Percentiles rank a stretch among this genome's conserved stretches.
Evolutionary conservation across 1,284 basidiomycete genomes (phyloP).

Genomic region (Ganoderma lingzhi): DNA sequence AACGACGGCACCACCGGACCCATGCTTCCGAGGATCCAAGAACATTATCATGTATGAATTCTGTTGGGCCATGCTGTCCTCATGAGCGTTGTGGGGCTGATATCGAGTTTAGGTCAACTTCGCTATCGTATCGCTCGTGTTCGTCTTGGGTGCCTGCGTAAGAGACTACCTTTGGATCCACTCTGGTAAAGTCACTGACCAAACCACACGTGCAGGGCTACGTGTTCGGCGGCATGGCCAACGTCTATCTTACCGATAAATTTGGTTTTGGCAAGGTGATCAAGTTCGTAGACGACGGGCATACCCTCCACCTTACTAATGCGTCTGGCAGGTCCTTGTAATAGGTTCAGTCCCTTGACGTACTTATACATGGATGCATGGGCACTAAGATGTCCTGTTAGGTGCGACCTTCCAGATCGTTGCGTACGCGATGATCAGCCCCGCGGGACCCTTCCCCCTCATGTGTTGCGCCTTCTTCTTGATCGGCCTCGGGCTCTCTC

Average conservation of each 20-base stretch:
- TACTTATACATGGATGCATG: not conserved
- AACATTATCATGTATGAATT: constrained; percentile 54
- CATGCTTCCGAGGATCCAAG: constrained; percentile 62
- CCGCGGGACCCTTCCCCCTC: constrained; percentile 73
- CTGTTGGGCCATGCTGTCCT: no score
- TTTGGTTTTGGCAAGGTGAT: constrained; percentile 68
- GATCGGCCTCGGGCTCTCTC: constrained; percentile 63
- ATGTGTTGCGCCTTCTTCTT: constrained; percentile 68
- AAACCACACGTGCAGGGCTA: constrained; percentile 51
- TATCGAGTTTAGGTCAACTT: constrained; percentile 49
- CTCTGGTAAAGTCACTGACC: not conserved
- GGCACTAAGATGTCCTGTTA: constrained; percentile 14
- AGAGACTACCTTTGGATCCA: constrained; percentile 24
- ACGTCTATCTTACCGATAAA: constrained; percentile 62
- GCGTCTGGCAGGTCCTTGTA: constrained; percentile 41
- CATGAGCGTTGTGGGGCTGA: constrained; percentile 19
- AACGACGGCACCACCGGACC: constrained; percentile 66
- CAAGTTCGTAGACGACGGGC: not conserved
- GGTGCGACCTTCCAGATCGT: constrained; percentile 55
- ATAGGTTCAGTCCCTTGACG: not conserved
- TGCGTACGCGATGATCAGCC: constrained; percentile 54
- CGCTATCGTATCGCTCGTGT: constrained; percentile 56
- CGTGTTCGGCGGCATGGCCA: constrained; percentile 57
- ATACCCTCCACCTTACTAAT: not conserved
- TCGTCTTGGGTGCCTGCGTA: constrained; percentile 55